These are phyloP conservation scores for Craterostigma plantagineum DNA, from an alignment of 257 asterid genomes.

Conservation along the genomic window DNA sequence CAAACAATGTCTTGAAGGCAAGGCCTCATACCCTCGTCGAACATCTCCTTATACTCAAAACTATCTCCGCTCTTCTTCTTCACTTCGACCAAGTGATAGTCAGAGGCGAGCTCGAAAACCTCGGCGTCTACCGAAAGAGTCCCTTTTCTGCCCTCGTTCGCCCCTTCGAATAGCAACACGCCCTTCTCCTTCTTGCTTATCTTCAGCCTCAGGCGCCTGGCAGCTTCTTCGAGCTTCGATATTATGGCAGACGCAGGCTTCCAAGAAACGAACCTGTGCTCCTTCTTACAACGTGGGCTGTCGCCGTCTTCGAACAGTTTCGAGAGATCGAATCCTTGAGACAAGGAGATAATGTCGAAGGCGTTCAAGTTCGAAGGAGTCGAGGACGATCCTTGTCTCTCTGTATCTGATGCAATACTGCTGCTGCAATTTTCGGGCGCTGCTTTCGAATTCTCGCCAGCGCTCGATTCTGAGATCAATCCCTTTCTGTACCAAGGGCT, in stretches of 20 bases:
- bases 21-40: constrained; percentile 10
- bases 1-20: constrained; percentile 28
- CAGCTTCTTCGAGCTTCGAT: constrained; percentile 24
- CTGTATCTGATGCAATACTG: too few species aligned
- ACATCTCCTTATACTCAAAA: constrained; percentile 18
- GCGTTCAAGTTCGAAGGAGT: too few species aligned
- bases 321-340: constrained; percentile 25
- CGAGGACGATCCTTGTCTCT: too few species aligned
- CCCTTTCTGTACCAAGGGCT: too few species aligned
- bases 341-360: too few species aligned
- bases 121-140: constrained; percentile 16
- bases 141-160: constrained; percentile 10
- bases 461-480: too few species aligned
- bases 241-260: constrained; percentile 14
- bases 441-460: too few species aligned
- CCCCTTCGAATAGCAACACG: constrained; percentile 14
- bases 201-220: constrained; percentile 12
- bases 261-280: constrained; percentile 19
- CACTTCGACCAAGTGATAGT: constrained; percentile 27
- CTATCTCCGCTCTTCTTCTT: constrained; percentile 25
- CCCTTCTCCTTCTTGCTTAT: constrained; percentile 19
- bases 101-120: constrained; percentile 25
- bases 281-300: constrained; percentile 19
- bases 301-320: constrained; percentile 27
- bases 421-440: too few species aligned